A percentile compares a stretch with the other conserved stretches of the same genome.
Conservation (phyloP, 306 rosid species). For the Carpinus fangiana region DNA sequence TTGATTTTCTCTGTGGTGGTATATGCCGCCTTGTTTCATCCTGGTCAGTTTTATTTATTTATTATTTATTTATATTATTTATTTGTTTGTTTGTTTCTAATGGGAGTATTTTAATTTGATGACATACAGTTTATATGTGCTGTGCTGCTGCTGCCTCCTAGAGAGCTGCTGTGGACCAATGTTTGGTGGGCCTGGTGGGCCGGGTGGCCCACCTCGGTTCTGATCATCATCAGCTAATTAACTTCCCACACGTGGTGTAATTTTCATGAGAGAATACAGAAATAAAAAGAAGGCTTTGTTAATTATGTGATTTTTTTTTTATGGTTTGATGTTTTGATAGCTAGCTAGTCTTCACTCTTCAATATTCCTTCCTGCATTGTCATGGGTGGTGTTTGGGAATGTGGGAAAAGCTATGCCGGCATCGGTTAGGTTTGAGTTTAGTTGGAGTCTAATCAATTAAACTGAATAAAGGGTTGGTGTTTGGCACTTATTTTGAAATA, state of each 20-base stretch:
- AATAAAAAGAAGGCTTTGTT: neutral
- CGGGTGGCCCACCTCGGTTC: constrained; percentile 25
- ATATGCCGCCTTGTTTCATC: constrained; percentile 41
- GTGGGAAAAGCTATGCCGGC: neutral
- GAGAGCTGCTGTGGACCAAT: constrained; percentile 57
- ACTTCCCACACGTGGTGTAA: neutral
- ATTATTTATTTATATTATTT: too few species aligned
- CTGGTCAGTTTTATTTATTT: constrained; percentile 37
- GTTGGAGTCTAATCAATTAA: neutral
- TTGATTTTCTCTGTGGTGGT: constrained; percentile 41
- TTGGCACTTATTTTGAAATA: neutral
- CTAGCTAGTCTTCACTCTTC: neutral
- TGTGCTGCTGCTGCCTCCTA: constrained; percentile 62
- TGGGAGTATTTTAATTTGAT: too few species aligned
- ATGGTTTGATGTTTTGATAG: neutral
- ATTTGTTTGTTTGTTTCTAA: too few species aligned
- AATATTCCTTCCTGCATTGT: neutral
- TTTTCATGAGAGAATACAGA: neutral
- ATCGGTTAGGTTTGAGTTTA: neutral
- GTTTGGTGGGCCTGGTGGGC: constrained; percentile 46
- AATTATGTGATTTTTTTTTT: neutral
- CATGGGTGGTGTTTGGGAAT: neutral
- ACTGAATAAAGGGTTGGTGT: neutral
- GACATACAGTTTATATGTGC: constrained; percentile 34
- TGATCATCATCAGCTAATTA: constrained; percentile 10